Evolutionary conservation across 2,329 filamentous ascomycete species (phyloP).

Genomic region (Leptographium procerum): DNA sequence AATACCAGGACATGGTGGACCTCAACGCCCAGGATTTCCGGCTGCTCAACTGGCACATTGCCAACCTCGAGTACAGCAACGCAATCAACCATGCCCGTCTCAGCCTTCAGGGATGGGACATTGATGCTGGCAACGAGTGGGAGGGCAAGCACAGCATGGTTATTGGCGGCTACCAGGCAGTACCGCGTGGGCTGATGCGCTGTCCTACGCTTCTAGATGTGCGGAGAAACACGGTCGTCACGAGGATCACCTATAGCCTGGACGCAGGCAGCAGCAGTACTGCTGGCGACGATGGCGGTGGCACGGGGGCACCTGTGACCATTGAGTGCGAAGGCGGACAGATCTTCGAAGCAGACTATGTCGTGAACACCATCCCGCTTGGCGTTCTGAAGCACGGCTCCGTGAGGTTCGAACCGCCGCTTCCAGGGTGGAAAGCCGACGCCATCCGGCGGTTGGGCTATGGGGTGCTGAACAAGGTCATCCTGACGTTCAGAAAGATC

Average conservation of each 20-base stretch:
- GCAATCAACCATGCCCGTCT: slow-evolving; percentile 78
- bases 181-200: slow-evolving; percentile 76
- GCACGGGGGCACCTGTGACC: slow-evolving; percentile 16
- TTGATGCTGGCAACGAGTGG: slow-evolving; percentile 96
- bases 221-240: slow-evolving; percentile 60
- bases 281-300: not conserved
- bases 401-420: slow-evolving; percentile 75
- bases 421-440: slow-evolving; percentile 77
- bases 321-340: slow-evolving; percentile 71
- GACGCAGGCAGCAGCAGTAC: not conserved
- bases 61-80: slow-evolving; percentile 96
- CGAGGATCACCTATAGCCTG: slow-evolving; percentile 54
- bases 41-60: slow-evolving; percentile 94
- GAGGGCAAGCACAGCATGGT: slow-evolving; percentile 91
- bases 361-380: slow-evolving; percentile 84
- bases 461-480: slow-evolving; percentile 88
- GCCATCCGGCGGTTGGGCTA: slow-evolving; percentile 80
- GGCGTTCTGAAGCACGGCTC: slow-evolving; percentile 79
- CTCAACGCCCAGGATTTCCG: slow-evolving; percentile 78
- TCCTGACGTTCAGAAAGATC: slow-evolving; percentile 74
- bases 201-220: slow-evolving; percentile 69
- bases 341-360: slow-evolving; percentile 68
- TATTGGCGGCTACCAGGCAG: slow-evolving; percentile 83
- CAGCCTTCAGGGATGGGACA: slow-evolving; percentile 87
- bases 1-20: slow-evolving; percentile 76